Evolutionary conservation across 2,329 filamentous ascomycete genomes (phyloP), one percentile per base, ranked within the genome.

Genomic region (Stachybotrys echinatus): DNA sequence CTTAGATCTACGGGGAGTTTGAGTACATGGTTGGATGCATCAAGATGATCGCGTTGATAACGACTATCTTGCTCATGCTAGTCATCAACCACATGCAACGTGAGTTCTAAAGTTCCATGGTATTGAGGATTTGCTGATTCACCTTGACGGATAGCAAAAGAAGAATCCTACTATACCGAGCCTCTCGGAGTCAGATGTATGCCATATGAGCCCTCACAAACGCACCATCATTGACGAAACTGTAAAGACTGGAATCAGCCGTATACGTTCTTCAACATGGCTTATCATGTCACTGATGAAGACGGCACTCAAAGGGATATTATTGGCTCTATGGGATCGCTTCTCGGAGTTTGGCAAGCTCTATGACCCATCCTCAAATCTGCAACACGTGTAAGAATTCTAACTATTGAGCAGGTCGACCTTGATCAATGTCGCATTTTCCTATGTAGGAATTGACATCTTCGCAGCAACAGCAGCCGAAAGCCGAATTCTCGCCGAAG

Each of bases 281-380:
- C 50, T 1, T 72, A 66, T 48, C 46, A 54, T 4, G 65, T 71
- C 37, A 64, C 58, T 50, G 60, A 65, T 44, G 59, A 64, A 44
- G 48, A 50, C 56, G 50, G n/a, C n/a, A n/a, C n/a, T n/a, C n/a
- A 48, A 12, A 23, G 42, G 8, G 23, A 43, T 5, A 67, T 71
- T 10, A 55, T 49, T 6, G 69, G 69, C 2, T 50, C 61, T 2
- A 48, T 68, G 14, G 69, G 69, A 6, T 64, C 61, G 10, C 66
- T 72, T 20, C 63, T 72, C 5, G 66, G 64, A 4, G 61, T 72
- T 44, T 71, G 69, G 69, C 69, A 55, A n/a, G n/a, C n/a, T n/a
- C 48, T 64, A 50, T 21, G 14, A 34, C 14, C 27, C n/a, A n/a
- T n/a, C n/a, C n/a, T n/a, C n/a, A n/a, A n/a, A n/a, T n/a, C n/a